Percentiles rank a stretch among this genome's conserved stretches.
Evolutionary conservation across 441 rosid species (phyloP).

Genomic region (Gossypium gossypioides): DNA sequence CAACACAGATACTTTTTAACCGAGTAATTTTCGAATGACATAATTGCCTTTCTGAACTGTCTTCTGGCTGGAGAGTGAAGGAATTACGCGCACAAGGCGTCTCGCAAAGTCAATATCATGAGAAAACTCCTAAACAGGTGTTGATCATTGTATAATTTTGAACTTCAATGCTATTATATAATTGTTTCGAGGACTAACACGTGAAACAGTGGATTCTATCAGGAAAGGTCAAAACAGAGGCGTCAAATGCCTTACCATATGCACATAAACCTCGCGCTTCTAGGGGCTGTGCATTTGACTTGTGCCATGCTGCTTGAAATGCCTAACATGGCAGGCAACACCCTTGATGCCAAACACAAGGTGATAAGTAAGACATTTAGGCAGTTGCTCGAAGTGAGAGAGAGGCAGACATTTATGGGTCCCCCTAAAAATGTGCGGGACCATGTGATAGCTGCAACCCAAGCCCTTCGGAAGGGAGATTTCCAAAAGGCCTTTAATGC

Average conservation of each 20-base stretch:
- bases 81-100: conserved; percentile 69
- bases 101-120: conserved; percentile 59
- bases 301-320: conserved; percentile 68
- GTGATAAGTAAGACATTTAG: conserved; percentile 57
- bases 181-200: background rate
- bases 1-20: conserved; percentile 63
- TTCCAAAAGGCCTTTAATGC: conserved; percentile 33
- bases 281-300: conserved; percentile 54
- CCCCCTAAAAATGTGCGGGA: no score
- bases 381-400: conserved; percentile 46
- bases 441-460: no score
- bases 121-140: conserved; percentile 67
- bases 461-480: no score
- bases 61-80: conserved; percentile 56
- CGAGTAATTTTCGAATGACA: conserved; percentile 67
- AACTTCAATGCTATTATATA: background rate
- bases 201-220: conserved; percentile 7
- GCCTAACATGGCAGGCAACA: conserved; percentile 57
- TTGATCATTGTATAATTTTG: background rate
- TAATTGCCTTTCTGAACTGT: conserved; percentile 50
- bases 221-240: conserved; percentile 61
- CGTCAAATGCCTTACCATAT: conserved; percentile 68
- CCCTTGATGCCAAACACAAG: conserved; percentile 38
- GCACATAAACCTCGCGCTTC: conserved; percentile 67
- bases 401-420: conserved; percentile 50